Evolutionary conservation across 306 rosid genomes (phyloP).

Genomic region (Rosa lucieae): DNA sequence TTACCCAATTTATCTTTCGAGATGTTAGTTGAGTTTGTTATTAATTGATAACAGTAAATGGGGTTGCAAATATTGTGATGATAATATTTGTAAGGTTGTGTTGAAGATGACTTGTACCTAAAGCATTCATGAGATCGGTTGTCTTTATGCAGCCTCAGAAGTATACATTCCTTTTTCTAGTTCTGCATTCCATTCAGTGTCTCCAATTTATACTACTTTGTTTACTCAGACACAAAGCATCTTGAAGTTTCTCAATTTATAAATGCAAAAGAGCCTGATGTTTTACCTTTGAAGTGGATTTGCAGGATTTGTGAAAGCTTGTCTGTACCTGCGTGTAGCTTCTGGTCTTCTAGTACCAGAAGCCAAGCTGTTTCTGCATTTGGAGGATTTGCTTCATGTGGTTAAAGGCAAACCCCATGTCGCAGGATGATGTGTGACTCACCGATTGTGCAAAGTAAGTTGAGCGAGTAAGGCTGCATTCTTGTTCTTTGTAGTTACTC

Average conservation of each 20-base stretch:
- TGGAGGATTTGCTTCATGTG: slow-evolving; percentile 17
- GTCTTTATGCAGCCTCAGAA: slow-evolving; percentile 49
- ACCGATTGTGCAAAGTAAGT: slow-evolving; percentile 37
- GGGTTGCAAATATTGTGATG: slow-evolving; percentile 27
- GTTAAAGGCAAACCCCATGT: slow-evolving; percentile 27
- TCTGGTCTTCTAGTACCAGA: slow-evolving; percentile 17
- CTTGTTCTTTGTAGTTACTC: slow-evolving; percentile 14
- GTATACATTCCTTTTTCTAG: slow-evolving; percentile 41
- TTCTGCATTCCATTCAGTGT: slow-evolving; percentile 21
- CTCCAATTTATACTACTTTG: slow-evolving; percentile 17
- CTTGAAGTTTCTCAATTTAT: slow-evolving; percentile 11
- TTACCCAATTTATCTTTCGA: not conserved
- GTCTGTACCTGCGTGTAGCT: slow-evolving; percentile 30
- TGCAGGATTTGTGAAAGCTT: slow-evolving; percentile 38
- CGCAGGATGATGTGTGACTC: slow-evolving; percentile 57
- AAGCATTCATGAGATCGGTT: slow-evolving; percentile 48
- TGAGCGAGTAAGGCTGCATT: slow-evolving; percentile 39
- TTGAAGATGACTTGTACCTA: slow-evolving; percentile 60
- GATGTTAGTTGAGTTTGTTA: slow-evolving; percentile 8
- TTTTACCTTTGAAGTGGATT: slow-evolving; percentile 29
- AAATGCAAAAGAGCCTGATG: slow-evolving; percentile 9
- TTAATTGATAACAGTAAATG: slow-evolving; percentile 24
- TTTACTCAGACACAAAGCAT: slow-evolving; percentile 16
- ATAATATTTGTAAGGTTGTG: slow-evolving; percentile 31
- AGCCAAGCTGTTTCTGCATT: slow-evolving; percentile 22